Percentiles rank a stretch among this genome's conserved stretches.
phyloP scores from a whole-genome alignment of 306 rosid species.

The barrel medic (Medicago truncatula) region DNA sequence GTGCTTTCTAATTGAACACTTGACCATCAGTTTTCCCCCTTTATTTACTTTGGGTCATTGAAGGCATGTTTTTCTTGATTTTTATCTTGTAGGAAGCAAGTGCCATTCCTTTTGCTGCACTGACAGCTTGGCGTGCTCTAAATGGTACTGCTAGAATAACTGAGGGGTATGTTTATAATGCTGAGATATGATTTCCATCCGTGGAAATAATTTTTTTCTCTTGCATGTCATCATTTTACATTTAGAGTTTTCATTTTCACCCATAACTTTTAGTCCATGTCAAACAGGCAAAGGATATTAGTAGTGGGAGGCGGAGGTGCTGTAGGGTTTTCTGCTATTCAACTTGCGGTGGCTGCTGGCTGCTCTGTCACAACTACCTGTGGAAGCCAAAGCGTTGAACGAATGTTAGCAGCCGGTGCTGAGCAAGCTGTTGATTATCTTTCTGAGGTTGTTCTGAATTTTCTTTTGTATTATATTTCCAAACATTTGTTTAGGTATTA shows the following conservation, averaged over 20 bases:
- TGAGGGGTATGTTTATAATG: constrained; percentile 75
- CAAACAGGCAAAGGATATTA: constrained; percentile 78
- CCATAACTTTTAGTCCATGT: constrained; percentile 44
- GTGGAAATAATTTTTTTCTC: constrained; percentile 16
- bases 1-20: constrained; percentile 32
- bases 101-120: constrained; percentile 95
- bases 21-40: neutral
- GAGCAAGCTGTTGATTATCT: constrained; percentile 93
- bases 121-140: constrained; percentile 99
- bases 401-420: constrained; percentile 79
- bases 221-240: constrained; percentile 1
- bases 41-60: constrained; percentile 24
- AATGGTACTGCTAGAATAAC: constrained; percentile 84
- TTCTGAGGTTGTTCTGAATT: constrained; percentile 69
- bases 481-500: constrained; percentile 32
- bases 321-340: constrained; percentile 86
- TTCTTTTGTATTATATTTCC: constrained; percentile 33
- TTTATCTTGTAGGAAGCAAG: constrained; percentile 73
- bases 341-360: constrained; percentile 82
- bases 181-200: constrained; percentile 27
- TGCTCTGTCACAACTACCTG: constrained; percentile 88
- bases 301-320: constrained; percentile 99
- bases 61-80: constrained; percentile 10
- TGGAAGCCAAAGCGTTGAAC: constrained; percentile 72
- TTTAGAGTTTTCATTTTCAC: constrained; percentile 22